Base-by-base conservation (phyloP, 2,329 filamentous ascomycete species). In the Apiospora aurea region DNA sequence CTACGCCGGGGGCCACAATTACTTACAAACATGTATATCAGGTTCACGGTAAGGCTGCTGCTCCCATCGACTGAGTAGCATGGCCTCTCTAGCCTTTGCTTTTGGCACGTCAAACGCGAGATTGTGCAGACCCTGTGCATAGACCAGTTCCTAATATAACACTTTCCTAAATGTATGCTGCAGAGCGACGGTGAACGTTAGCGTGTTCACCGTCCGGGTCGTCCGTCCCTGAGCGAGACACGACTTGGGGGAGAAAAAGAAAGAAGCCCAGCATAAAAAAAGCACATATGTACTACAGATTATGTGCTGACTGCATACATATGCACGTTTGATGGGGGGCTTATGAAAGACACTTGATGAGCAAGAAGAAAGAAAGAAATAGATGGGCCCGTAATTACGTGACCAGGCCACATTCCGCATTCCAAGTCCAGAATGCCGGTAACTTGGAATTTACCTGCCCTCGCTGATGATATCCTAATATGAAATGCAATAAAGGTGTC, bases 251-350 rank as follows among this genome's bases (percentile, higher is more conserved):
- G 11, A 11, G 29, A 18, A 61, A 21, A 61, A n/a, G 53, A 61
- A 61, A n/a, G 16, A 16, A 34, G 24, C 18, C 4, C 6, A 29
- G n/a, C 26, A 61, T 38, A 21, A 41, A 64, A 64, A n/a, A 64
- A 64, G 57, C 29, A 64, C 21, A 8, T 34, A n/a, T 64, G 4
- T 64, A 18, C 29, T 13, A 29, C 57, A 64, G 21, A 41, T 41
- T 14, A 10, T 41, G 57, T 64, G 21, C 57, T 41, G 18, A n/a
- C 29, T 64, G 57, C 57, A 64, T 64, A n/a, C 57, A 64, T 41
- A 64, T 64, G 57, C 21, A 64, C 34, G 34, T 64, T 64, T 64
- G 34, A 64, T 64, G 38, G 57, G 3, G 41, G 34, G 26, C 3
- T 41, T 64, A 24, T 21, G 21, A n/a, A 41, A 11, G 53, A 38